These are phyloP conservation scores for Umbellularia californica DNA, from an alignment of 164 flowering plant species.

Conservation along the genomic window DNA sequence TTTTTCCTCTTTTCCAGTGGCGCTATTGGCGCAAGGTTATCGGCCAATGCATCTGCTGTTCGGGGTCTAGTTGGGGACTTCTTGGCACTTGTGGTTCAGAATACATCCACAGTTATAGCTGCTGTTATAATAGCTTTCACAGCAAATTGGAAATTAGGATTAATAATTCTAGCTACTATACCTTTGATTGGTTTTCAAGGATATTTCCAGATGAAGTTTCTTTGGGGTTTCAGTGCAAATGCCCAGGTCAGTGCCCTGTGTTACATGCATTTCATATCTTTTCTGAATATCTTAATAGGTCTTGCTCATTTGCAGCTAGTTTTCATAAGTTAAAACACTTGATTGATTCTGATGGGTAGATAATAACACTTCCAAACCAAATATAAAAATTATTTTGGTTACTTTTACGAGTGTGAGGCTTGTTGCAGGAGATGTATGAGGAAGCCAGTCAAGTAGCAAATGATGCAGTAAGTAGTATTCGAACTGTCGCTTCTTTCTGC, in stretches of 20 bases:
- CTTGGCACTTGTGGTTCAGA: conserved; percentile 35
- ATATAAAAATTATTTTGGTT: neutral
- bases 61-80: conserved; percentile 43
- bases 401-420: neutral
- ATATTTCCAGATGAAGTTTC: conserved; percentile 27
- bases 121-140: conserved; percentile 37
- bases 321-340: too few relatives aligned
- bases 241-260: conserved; percentile 28
- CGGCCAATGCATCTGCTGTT: conserved; percentile 23
- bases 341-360: neutral
- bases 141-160: conserved; percentile 39
- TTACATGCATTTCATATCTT: neutral
- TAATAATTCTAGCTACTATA: conserved; percentile 24
- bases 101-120: conserved; percentile 29
- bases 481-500: conserved; percentile 25
- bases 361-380: neutral
- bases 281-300: too few relatives aligned
- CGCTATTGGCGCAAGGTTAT: conserved; percentile 43
- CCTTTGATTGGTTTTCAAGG: conserved; percentile 37
- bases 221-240: conserved; percentile 36
- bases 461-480: conserved; percentile 19
- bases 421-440: conserved; percentile 21
- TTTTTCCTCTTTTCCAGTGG: conserved; percentile 25
- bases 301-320: too few relatives aligned
- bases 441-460: conserved; percentile 24